Base-by-base conservation (phyloP, 805 yeast species). In the Candida corydali region DNA sequence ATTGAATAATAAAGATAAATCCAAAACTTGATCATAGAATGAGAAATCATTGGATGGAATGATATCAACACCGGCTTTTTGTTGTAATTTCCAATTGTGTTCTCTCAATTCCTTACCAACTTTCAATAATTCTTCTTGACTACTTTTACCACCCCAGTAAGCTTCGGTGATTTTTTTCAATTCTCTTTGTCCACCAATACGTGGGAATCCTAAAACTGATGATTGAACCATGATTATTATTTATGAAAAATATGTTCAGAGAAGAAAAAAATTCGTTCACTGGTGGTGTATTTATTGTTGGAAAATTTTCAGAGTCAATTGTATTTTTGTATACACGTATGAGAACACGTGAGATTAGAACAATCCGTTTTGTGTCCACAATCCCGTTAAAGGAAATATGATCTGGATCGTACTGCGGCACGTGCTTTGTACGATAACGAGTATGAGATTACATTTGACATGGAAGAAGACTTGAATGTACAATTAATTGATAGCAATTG, bases 151-250 rank as follows among this genome's bases (percentile, higher is more conserved):
- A 54, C 78, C 67, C 98, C 98, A 93, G 91, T 93, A 93, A 65
- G 95, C 85, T 76, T 93, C 98, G 55, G 98, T 93, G 70, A 87
- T 86, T 75, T 93, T 93, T 77, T 93, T 93, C 70, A 93, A 82
- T 77, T 93, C 98, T 81, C 98, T 93, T 77, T 88, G 88, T 58
- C 96, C 93, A 62, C 98, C 98, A 63, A 91, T 93, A 78, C 98
- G 93, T 75, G 98, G 98, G 93, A 93, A 93, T 70, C 98, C 98
- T 73, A 93, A 80, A 57, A 93, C 94, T 63, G 96, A 80, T 49
- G 98, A 91, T 72, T 82, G 82, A 71, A 91, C 98, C 98, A 91
- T 91, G 59, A 43, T 75, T 16, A n/a, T n/a, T n/a, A n/a, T n/a
- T n/a, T n/a, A 22, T 22, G 32, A 30, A 18, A 26, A 8, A 10